Conservation (phyloP, 805 yeast genomes). For the Candida odintsovae region DNA sequence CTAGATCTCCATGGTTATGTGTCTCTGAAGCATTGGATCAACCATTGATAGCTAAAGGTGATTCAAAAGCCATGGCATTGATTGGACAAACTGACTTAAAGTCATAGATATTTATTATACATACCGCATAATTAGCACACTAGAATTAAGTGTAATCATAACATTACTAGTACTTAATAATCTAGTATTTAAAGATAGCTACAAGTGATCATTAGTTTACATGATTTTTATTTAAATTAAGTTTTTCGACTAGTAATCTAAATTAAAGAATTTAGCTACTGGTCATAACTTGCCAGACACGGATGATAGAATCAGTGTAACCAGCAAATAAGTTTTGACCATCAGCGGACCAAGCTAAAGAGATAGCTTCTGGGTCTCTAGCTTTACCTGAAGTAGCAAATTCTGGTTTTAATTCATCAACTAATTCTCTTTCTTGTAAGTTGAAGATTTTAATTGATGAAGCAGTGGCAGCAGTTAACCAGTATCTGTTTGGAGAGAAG, state of each 20-base stretch:
- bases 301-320: constrained; percentile 98
- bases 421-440: constrained; percentile 88
- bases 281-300: constrained; percentile 99
- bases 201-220: constrained; percentile 1
- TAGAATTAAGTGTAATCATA: too few relatives aligned
- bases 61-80: constrained; percentile 59
- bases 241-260: constrained; percentile 5
- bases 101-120: not conserved
- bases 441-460: constrained; percentile 97
- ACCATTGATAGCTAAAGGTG: constrained; percentile 59
- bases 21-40: constrained; percentile 72
- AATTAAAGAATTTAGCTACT: constrained; percentile 16
- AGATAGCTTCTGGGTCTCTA: constrained; percentile 96
- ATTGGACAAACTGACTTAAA: constrained; percentile 32
- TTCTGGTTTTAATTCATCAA: constrained; percentile 98
- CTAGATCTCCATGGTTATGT: constrained; percentile 83
- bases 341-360: constrained; percentile 99
- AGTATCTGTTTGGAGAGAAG: constrained; percentile 99
- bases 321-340: constrained; percentile 99
- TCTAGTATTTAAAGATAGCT: too few relatives aligned
- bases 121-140: not conserved
- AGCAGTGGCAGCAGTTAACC: constrained; percentile 99
- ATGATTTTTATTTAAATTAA: constrained; percentile 2
- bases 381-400: constrained; percentile 82
- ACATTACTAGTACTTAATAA: too few relatives aligned